Evolutionary conservation across 352 stramenopile species (phyloP).

Genomic region (Pythium sukuiense): DNA sequence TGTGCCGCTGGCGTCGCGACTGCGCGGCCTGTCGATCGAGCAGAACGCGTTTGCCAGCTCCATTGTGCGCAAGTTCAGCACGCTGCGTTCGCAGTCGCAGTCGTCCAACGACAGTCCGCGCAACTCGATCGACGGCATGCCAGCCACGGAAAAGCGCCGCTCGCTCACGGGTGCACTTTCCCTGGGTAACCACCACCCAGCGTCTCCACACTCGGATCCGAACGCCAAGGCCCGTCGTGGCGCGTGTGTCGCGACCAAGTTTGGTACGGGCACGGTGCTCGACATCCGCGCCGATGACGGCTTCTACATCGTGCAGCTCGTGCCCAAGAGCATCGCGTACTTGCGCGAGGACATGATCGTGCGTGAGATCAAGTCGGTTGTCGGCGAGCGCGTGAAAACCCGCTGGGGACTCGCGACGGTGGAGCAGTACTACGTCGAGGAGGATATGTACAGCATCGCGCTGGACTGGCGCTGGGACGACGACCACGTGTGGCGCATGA

Average conservation of each 20-base stretch:
- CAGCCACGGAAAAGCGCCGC: slow-evolving; percentile 20
- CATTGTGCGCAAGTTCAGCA: slow-evolving; percentile 25
- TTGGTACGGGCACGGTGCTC: slow-evolving; percentile 72
- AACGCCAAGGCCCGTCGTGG: slow-evolving; percentile 50
- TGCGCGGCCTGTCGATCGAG: slow-evolving; percentile 29
- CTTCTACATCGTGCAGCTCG: slow-evolving; percentile 77
- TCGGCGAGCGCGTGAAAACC: slow-evolving; percentile 82
- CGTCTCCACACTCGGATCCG: slow-evolving; percentile 38
- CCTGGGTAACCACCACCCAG: slow-evolving; percentile 20
- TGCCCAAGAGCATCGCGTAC: slow-evolving; percentile 72
- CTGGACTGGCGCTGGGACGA: slow-evolving; percentile 89
- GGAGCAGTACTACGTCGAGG: slow-evolving; percentile 84
- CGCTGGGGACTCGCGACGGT: slow-evolving; percentile 83
- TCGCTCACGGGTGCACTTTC: slow-evolving; percentile 24
- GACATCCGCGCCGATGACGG: slow-evolving; percentile 69
- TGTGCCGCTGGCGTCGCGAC: slow-evolving; percentile 12
- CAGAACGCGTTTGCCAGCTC: slow-evolving; percentile 32
- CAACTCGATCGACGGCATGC: slow-evolving; percentile 43
- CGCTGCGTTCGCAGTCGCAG: slow-evolving; percentile 24
- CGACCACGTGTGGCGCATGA: slow-evolving; percentile 88
- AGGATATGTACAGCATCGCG: slow-evolving; percentile 89
- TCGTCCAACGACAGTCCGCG: slow-evolving; percentile 27
- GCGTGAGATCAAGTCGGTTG: slow-evolving; percentile 81
- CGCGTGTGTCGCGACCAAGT: slow-evolving; percentile 72
- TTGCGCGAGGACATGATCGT: slow-evolving; percentile 67